A percentile compares a stretch with the other conserved stretches of the same genome.
Conservation (phyloP, 192 early-diverging fungal species). For the Coemansia sp. region DNA sequence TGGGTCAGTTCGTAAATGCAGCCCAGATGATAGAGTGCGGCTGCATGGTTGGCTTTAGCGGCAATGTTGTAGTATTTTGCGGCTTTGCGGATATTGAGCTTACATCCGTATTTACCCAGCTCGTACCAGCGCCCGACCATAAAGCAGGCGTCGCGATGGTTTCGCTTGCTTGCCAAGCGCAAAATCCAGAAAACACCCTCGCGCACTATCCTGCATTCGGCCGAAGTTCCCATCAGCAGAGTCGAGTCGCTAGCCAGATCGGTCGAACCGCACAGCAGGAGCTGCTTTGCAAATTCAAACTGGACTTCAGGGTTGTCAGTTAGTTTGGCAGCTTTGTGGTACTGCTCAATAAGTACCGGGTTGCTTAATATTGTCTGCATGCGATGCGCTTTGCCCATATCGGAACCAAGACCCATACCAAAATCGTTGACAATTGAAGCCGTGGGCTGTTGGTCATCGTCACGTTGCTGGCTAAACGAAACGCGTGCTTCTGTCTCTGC, state of each 20-base stretch:
- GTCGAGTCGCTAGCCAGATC: conserved; percentile 32
- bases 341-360: conserved; percentile 52
- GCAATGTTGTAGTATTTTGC: conserved; percentile 32
- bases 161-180: conserved; percentile 38
- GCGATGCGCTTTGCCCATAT: conserved; percentile 45
- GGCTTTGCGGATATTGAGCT: conserved; percentile 34
- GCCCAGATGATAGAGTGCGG: conserved; percentile 42
- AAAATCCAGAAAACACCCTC: conserved; percentile 53
- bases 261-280: conserved; percentile 45
- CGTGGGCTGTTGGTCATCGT: conserved; percentile 16
- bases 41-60: conserved; percentile 28
- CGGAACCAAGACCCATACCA: conserved; percentile 36
- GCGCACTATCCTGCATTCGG: conserved; percentile 41
- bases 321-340: conserved; percentile 69
- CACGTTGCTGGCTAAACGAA: conserved; percentile 25
- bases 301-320: conserved; percentile 69
- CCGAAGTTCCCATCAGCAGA: conserved; percentile 14
- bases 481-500: conserved; percentile 37
- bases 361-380: conserved; percentile 51
- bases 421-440: conserved; percentile 29
- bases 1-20: conserved; percentile 26
- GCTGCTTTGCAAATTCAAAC: conserved; percentile 67
- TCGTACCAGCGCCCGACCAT: conserved; percentile 51
- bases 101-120: conserved; percentile 49
- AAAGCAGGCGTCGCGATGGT: conserved; percentile 39